Conservation (phyloP, 306 rosid species). For the Vachellia collinsii region DNA sequence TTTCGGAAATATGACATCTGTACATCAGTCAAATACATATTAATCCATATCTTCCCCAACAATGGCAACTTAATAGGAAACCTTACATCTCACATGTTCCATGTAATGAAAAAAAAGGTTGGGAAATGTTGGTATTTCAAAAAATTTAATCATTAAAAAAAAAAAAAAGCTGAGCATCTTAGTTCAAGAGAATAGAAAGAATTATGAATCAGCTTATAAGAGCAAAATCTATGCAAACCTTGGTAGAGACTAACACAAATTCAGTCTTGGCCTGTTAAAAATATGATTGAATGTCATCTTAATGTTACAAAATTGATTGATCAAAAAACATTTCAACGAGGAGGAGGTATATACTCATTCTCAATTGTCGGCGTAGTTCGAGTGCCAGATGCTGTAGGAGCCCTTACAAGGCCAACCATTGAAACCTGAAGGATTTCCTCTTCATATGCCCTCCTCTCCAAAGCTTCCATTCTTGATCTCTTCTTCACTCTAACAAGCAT, state of each 20-base stretch:
- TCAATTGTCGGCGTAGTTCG: conserved; percentile 70
- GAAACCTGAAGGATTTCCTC: conserved; percentile 97
- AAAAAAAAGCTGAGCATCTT: background rate
- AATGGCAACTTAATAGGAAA: background rate
- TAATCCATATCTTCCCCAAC: background rate
- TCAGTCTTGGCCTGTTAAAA: conserved; percentile 13
- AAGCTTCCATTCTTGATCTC: conserved; percentile 78
- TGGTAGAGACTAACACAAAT: conserved; percentile 25
- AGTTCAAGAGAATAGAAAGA: conserved; percentile 23
- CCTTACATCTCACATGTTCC: background rate
- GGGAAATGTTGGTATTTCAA: background rate
- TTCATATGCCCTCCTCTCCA: conserved; percentile 91
- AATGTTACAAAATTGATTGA: conserved; percentile 55
- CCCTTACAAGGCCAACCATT: conserved; percentile 96
- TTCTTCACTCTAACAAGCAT: conserved; percentile 93
- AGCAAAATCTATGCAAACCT: background rate
- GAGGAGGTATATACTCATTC: conserved; percentile 63
- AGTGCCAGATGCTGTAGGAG: conserved; percentile 76
- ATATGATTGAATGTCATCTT: conserved; percentile 36
- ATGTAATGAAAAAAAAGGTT: background rate
- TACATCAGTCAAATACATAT: background rate
- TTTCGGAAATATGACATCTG: background rate
- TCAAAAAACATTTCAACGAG: conserved; percentile 39
- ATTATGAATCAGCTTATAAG: conserved; percentile 21
- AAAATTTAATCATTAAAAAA: background rate